These are phyloP conservation scores for Schizosaccharomyces pombe DNA, from an alignment of 805 yeast genomes.

Conservation along the genomic window DNA sequence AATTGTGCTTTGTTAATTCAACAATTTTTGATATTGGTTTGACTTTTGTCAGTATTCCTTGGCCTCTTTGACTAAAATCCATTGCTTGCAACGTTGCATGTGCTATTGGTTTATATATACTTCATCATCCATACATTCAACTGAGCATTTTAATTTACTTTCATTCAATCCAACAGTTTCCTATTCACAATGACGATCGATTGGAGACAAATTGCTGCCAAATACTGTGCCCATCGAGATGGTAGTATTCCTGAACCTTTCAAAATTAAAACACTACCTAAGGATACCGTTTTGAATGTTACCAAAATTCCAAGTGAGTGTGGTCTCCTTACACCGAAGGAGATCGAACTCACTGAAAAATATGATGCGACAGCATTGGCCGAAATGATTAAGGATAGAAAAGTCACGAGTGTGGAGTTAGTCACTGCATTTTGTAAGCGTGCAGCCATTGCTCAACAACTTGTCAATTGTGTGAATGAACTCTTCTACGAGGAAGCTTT, in stretches of 20 bases:
- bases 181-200: not conserved
- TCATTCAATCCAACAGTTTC: not conserved
- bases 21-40: too few relatives aligned
- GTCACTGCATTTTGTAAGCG: conserved; percentile 26
- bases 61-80: too few relatives aligned
- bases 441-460: conserved; percentile 26
- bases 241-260: not conserved
- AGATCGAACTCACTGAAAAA: conserved; percentile 23
- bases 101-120: too few relatives aligned
- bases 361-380: conserved; percentile 17
- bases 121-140: too few relatives aligned
- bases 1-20: too few relatives aligned
- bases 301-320: not conserved
- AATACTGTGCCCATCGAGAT: not conserved
- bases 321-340: conserved; percentile 16
- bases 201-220: not conserved
- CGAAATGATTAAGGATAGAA: conserved; percentile 19
- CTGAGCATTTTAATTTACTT: not conserved
- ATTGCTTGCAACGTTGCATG: too few relatives aligned
- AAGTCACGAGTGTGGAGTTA: conserved; percentile 21
- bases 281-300: not conserved
- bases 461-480: conserved; percentile 26
- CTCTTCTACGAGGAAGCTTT: conserved; percentile 27
- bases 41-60: too few relatives aligned
- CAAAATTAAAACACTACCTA: not conserved